Conservation (phyloP, 2,329 filamentous ascomycete genomes). For the Botrytis fragariae region DNA sequence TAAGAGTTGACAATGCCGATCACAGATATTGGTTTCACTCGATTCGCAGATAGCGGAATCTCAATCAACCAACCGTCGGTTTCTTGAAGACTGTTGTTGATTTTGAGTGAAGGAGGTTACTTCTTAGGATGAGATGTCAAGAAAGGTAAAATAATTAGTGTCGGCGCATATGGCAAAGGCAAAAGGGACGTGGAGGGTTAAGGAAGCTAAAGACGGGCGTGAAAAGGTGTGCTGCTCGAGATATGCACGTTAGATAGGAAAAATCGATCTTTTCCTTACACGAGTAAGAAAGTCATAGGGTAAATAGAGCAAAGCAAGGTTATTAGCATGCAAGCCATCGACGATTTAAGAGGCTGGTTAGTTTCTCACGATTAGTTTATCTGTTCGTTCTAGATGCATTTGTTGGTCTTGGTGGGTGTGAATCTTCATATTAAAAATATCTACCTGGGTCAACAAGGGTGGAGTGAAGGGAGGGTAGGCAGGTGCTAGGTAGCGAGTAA, state of each 20-base stretch:
- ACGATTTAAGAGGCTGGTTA: background rate
- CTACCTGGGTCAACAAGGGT: background rate
- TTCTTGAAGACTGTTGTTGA: conserved; percentile 1
- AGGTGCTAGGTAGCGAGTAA: background rate
- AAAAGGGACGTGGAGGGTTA: background rate
- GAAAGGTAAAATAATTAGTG: background rate
- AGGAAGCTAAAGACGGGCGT: background rate
- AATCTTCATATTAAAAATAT: background rate
- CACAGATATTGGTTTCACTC: background rate
- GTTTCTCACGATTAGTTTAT: background rate
- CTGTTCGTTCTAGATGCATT: background rate
- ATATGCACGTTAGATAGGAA: background rate
- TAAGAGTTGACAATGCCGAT: conserved; percentile 5
- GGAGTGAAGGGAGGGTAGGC: background rate
- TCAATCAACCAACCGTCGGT: background rate
- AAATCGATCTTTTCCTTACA: background rate
- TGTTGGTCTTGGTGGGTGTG: background rate
- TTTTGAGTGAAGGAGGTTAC: background rate
- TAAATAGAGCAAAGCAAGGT: background rate
- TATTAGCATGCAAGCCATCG: background rate
- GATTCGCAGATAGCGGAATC: background rate
- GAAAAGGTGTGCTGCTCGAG: background rate
- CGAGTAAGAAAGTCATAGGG: background rate
- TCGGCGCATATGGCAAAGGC: background rate
- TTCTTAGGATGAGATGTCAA: background rate